Conservation (phyloP, 2,329 filamentous ascomycete genomes). For the Scleromitrula shiraiana region DNA sequence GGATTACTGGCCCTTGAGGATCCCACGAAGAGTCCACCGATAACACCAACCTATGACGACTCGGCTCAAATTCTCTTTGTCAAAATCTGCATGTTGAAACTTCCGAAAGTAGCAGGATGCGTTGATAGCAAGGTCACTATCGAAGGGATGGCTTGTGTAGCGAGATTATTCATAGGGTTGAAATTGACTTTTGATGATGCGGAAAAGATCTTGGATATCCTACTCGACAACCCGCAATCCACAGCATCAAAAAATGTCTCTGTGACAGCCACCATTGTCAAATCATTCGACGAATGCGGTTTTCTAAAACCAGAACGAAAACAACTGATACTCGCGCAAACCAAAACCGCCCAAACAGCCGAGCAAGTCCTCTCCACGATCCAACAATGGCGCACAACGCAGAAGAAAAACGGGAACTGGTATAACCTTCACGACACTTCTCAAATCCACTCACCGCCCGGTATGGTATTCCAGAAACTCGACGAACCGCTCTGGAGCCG, state of each 20-base stretch:
- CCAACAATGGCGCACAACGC: neutral
- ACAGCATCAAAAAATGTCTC: neutral
- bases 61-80: neutral
- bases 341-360: neutral
- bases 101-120: neutral
- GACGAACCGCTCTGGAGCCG: neutral
- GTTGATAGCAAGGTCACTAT: neutral
- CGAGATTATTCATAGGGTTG: conserved; percentile 4
- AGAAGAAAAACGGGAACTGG: neutral
- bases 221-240: neutral
- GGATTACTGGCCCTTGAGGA: conserved; percentile 1
- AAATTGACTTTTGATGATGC: conserved; percentile 2
- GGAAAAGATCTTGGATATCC: conserved; percentile 3
- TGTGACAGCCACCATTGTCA: neutral
- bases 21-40: conserved; percentile 1
- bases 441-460: neutral
- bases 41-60: neutral
- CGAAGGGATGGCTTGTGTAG: neutral
- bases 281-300: conserved; percentile 3
- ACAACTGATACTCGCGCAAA: conserved; percentile 1
- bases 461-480: neutral
- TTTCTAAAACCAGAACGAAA: conserved; percentile 6
- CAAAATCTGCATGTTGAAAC: conserved; percentile 6
- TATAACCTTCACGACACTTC: neutral
- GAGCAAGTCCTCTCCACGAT: neutral